phyloP scores from a whole-genome alignment of 495 filamentous ascomycete species.

The Penicillium tannophilum region DNA sequence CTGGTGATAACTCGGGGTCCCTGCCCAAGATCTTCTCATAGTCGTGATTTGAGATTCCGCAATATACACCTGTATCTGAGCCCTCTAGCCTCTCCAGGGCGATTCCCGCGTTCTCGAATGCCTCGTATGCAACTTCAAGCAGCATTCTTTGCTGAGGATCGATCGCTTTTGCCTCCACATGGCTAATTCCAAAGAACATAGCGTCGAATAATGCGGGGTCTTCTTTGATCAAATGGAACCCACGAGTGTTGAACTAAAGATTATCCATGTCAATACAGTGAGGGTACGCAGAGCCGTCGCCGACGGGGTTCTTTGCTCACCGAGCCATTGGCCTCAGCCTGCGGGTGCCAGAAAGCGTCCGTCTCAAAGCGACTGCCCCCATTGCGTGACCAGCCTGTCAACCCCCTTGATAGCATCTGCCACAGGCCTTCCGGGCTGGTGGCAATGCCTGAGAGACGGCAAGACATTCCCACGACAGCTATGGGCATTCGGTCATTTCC shows the following conservation, averaged over 20 bases:
- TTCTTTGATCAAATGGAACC: background rate
- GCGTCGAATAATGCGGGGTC: background rate
- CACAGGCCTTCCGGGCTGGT: constrained; percentile 10
- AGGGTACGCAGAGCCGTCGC: no score
- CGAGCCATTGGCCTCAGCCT: no score
- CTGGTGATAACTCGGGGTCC: background rate
- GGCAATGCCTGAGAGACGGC: constrained; percentile 19
- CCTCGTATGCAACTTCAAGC: constrained; percentile 57
- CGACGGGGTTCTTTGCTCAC: no score
- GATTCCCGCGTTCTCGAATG: constrained; percentile 41
- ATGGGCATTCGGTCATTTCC: constrained; percentile 6
- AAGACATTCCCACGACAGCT: constrained; percentile 23
- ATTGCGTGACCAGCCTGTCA: background rate
- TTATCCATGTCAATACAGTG: background rate
- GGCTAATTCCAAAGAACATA: background rate
- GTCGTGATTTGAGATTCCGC: constrained; percentile 4
- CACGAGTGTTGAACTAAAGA: background rate
- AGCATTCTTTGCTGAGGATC: constrained; percentile 49
- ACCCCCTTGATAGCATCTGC: constrained; percentile 2
- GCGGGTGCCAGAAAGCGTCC: no score
- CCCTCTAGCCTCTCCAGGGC: background rate
- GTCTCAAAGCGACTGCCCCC: no score
- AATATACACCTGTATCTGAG: background rate
- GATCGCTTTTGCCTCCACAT: constrained; percentile 18
- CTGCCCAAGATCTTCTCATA: background rate